Percentiles rank a stretch among this genome's conserved stretches.
These are phyloP conservation scores for Agroathelia rolfsii DNA, from an alignment of 1,284 basidiomycete genomes.

Conservation along the genomic window DNA sequence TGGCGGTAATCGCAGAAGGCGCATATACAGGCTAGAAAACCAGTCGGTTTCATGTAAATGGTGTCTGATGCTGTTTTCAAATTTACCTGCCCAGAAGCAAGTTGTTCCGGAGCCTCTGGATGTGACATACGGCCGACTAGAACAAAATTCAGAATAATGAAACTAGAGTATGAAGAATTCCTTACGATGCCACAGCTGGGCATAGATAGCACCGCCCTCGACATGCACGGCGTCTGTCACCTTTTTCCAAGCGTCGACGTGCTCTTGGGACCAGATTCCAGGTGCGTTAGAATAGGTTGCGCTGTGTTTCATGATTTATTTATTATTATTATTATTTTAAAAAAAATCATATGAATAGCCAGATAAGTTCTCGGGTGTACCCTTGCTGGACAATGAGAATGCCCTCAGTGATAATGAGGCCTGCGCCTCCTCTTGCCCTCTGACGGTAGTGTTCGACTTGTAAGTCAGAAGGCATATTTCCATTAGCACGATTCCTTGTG, in stretches of 20 bases:
- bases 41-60: no score
- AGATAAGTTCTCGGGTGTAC: no score
- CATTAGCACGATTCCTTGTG: conserved; percentile 18
- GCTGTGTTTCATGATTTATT: no score
- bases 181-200: conserved; percentile 8
- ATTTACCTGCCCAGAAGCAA: no score
- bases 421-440: background rate
- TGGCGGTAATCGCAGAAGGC: conserved; percentile 9
- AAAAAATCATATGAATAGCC: no score
- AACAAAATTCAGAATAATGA: no score
- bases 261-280: conserved; percentile 11
- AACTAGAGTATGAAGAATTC: no score
- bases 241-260: conserved; percentile 11
- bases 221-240: conserved; percentile 11
- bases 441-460: conserved; percentile 1
- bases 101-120: conserved; percentile 26
- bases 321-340: no score
- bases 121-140: conserved; percentile 26
- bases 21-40: conserved; percentile 9
- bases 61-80: no score
- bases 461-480: conserved; percentile 4
- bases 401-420: conserved; percentile 2
- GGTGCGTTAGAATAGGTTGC: conserved; percentile 9
- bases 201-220: conserved; percentile 6
- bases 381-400: conserved; percentile 3